phyloP scores from a whole-genome alignment of 352 stramenopile species.

The Globisporangium alternatum region DNA sequence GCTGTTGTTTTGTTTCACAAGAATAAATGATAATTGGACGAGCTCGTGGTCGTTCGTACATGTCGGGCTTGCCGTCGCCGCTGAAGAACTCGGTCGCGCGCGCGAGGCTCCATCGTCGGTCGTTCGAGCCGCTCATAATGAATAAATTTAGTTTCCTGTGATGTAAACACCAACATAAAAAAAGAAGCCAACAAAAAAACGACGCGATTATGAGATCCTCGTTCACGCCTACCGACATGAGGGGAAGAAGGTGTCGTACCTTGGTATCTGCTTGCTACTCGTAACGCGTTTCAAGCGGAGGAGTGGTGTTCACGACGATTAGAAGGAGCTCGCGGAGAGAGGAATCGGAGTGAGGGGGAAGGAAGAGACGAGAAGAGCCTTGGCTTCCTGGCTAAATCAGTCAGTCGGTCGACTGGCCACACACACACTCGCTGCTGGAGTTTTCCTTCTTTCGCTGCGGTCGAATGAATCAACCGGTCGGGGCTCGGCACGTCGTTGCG shows the following conservation, averaged over 20 bases:
- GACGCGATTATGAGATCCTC: neutral
- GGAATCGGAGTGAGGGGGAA: neutral
- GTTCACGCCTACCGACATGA: neutral
- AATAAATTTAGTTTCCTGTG: neutral
- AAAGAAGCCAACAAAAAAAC: slow-evolving; percentile 4
- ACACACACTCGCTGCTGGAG: neutral
- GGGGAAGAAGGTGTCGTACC: neutral
- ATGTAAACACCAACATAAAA: neutral
- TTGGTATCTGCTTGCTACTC: neutral
- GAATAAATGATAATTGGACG: neutral
- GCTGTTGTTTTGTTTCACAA: neutral
- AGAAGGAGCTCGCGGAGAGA: no score
- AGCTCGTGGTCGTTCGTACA: slow-evolving; percentile 30
- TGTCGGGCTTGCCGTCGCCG: slow-evolving; percentile 85
- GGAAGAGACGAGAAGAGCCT: neutral
- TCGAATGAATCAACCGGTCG: neutral
- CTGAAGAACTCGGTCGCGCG: slow-evolving; percentile 88
- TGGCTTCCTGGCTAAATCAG: neutral
- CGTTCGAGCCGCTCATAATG: slow-evolving; percentile 56
- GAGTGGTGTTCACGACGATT: neutral
- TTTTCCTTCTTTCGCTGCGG: neutral
- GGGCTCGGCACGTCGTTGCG: neutral
- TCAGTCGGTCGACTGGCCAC: neutral
- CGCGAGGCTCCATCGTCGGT: slow-evolving; percentile 82
- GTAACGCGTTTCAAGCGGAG: neutral